Conservation (phyloP, 2,329 filamentous ascomycete species). For the Verticillium tricorpus region DNA sequence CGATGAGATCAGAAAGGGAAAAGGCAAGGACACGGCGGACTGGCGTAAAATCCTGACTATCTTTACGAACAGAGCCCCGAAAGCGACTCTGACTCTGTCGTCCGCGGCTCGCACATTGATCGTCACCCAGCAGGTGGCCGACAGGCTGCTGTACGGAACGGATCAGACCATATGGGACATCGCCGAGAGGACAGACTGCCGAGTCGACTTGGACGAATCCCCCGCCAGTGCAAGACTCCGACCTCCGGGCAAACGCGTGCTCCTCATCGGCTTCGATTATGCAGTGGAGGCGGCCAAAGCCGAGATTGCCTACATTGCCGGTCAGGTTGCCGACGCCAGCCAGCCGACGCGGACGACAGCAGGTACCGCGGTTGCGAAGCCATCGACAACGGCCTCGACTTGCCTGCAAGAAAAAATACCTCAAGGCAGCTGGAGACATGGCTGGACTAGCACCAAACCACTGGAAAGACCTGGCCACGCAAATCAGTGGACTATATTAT, state of each 20-base stretch:
- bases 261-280: conserved; percentile 9
- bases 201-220: conserved; percentile 12
- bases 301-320: conserved; percentile 2
- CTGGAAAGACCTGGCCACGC: conserved; percentile 3
- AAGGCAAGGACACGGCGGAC: conserved; percentile 23
- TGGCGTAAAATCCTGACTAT: conserved; percentile 35
- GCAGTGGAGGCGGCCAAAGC: conserved; percentile 6
- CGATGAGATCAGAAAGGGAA: conserved; percentile 25
- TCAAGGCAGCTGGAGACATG: not conserved
- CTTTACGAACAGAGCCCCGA: conserved; percentile 17
- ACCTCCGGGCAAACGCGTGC: not conserved
- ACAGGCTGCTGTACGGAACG: conserved; percentile 11
- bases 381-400: not conserved
- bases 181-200: conserved; percentile 18
- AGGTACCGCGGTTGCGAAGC: not conserved
- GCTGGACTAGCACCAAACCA: conserved; percentile 4
- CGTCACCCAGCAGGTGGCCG: conserved; percentile 13
- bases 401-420: not conserved
- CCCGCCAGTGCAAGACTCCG: not conserved
- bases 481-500: not conserved
- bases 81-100: not conserved
- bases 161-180: conserved; percentile 23
- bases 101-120: conserved; percentile 5
- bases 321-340: not conserved
- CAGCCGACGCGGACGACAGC: not conserved